A percentile compares a stretch with the other conserved stretches of the same genome.
Conservation (phyloP, 1,139 yeast genomes). For the Hemisphaericaspora lyxosophila region DNA sequence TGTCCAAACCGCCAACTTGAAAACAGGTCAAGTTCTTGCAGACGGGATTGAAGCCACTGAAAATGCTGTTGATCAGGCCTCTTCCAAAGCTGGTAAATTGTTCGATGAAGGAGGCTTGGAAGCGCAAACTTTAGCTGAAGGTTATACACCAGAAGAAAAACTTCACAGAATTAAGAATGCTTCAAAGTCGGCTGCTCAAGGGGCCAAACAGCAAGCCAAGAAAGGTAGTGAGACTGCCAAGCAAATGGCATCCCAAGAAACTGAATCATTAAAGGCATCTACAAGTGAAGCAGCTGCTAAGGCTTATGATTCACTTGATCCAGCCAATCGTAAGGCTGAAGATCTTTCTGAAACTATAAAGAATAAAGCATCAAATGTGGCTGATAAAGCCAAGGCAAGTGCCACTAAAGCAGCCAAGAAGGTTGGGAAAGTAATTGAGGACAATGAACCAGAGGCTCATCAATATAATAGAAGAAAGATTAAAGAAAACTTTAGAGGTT, state of each 20-base stretch:
- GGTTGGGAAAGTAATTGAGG: background rate
- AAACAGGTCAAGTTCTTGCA: conserved; percentile 38
- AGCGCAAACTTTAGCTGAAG: background rate
- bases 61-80: conserved; percentile 16
- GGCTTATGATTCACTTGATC: background rate
- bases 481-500: conserved; percentile 21
- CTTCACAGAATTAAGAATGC: background rate
- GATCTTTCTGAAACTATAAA: background rate
- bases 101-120: background rate
- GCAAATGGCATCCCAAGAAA: background rate
- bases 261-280: background rate
- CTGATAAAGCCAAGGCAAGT: background rate
- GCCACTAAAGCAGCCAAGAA: background rate
- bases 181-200: background rate
- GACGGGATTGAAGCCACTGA: conserved; percentile 35
- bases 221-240: background rate
- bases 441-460: background rate
- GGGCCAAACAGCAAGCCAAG: background rate
- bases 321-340: background rate
- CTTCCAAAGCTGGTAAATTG: background rate
- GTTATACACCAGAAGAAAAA: background rate
- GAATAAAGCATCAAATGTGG: background rate
- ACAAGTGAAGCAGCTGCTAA: background rate
- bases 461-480: background rate
- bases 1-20: conserved; percentile 14